phyloP scores from a whole-genome alignment of 2,329 filamentous ascomycete species.

The Fusarium palustre region DNA sequence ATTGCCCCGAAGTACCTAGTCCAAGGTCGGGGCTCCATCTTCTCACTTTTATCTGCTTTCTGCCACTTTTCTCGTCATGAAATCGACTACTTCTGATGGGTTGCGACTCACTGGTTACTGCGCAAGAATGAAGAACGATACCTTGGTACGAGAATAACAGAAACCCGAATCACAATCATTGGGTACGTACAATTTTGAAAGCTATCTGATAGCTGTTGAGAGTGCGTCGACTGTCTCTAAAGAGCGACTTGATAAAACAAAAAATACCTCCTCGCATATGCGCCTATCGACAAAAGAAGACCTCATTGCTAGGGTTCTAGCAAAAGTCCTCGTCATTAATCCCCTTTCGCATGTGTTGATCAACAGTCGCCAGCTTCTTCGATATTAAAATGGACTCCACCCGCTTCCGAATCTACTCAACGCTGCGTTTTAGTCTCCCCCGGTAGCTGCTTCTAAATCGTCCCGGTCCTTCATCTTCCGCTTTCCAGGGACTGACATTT shows the following conservation, averaged over 20 bases:
- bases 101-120: not conserved
- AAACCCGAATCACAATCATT: not conserved
- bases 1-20: conserved; percentile 29
- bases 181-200: conserved; percentile 9
- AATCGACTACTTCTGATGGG: not conserved
- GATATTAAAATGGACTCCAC: conserved; percentile 10
- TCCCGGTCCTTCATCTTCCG: conserved; percentile 63
- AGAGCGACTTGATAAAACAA: conserved; percentile 5
- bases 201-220: conserved; percentile 11
- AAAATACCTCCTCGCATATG: conserved; percentile 6
- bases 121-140: not conserved
- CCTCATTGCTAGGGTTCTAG: conserved; percentile 2
- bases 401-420: not conserved
- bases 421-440: conserved; percentile 6
- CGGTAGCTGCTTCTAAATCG: conserved; percentile 36
- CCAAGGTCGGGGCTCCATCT: conserved; percentile 4
- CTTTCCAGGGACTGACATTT: conserved; percentile 57
- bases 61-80: not conserved
- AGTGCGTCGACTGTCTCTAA: conserved; percentile 1
- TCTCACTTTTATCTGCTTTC: not conserved
- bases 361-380: conserved; percentile 11
- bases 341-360: conserved; percentile 13
- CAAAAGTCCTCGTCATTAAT: conserved; percentile 22
- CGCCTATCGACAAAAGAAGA: conserved; percentile 2
- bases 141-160: not conserved